phyloP scores from a whole-genome alignment of 257 asterid species.

The Lycium barbarum region DNA sequence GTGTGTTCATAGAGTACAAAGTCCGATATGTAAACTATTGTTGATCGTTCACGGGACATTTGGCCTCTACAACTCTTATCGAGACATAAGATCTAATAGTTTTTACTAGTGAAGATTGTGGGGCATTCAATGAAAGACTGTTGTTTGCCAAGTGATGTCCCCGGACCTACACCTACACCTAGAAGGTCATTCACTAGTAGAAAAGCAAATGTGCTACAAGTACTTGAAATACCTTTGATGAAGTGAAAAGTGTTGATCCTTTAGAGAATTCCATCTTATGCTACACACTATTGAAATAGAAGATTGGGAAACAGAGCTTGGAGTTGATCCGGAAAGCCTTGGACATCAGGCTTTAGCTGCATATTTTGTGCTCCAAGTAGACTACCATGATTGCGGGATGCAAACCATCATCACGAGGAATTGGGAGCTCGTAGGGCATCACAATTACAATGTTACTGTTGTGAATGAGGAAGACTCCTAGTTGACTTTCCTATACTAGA shows the following conservation, averaged over 20 bases:
- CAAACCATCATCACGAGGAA: too few relatives aligned
- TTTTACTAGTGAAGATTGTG: not conserved
- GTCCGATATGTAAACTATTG: constrained; percentile 99
- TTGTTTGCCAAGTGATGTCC: not conserved
- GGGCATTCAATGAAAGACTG: not conserved
- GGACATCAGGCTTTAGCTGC: too few relatives aligned
- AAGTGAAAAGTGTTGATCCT: not conserved
- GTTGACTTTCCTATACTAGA: too few relatives aligned
- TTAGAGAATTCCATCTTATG: not conserved
- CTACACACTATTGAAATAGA: too few relatives aligned
- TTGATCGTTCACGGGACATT: constrained; percentile 88
- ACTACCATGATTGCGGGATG: too few relatives aligned
- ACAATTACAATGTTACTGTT: too few relatives aligned
- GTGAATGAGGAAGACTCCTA: too few relatives aligned
- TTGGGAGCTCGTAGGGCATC: too few relatives aligned
- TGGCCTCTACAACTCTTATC: constrained; percentile 88
- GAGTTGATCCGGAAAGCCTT: too few relatives aligned
- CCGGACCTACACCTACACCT: not conserved
- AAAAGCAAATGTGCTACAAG: not conserved
- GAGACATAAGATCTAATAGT: constrained; percentile 60
- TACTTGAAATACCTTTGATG: not conserved
- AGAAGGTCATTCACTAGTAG: not conserved
- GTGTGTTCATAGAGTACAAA: constrained; percentile 94
- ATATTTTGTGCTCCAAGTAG: too few relatives aligned
- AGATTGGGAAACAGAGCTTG: too few relatives aligned